Evolutionary conservation across 2,329 filamentous ascomycete genomes (phyloP).

Genomic region (Botryosphaeria agaves): DNA sequence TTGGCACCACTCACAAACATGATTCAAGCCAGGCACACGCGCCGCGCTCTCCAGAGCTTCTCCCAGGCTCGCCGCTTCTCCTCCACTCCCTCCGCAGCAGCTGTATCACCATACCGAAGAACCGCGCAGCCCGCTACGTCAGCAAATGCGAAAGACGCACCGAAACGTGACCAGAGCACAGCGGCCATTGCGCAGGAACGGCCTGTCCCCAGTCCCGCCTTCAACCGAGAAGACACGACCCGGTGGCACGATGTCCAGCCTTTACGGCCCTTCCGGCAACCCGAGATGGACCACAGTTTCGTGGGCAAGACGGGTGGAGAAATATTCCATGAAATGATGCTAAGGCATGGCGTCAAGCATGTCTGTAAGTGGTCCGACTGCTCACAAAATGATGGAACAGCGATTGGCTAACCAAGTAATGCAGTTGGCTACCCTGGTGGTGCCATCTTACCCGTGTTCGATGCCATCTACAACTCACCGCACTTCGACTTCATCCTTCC

Average conservation of each 20-base stretch:
- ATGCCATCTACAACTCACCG: slow-evolving; percentile 95
- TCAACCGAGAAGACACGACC: slow-evolving; percentile 28
- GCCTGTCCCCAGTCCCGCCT: slow-evolving; percentile 27
- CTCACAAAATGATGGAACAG: neutral
- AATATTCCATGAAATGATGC: slow-evolving; percentile 99
- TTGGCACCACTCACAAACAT: slow-evolving; percentile 8
- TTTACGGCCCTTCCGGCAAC: slow-evolving; percentile 26
- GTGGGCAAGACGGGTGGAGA: slow-evolving; percentile 90
- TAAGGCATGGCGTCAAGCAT: slow-evolving; percentile 79
- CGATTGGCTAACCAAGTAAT: slow-evolving; percentile 2
- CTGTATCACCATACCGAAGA: slow-evolving; percentile 25
- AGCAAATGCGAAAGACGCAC: slow-evolving; percentile 18
- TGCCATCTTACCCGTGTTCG: slow-evolving; percentile 93
- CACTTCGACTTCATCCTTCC: slow-evolving; percentile 94
- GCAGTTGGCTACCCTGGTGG: slow-evolving; percentile 65
- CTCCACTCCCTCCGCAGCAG: slow-evolving; percentile 19
- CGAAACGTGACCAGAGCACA: slow-evolving; percentile 25
- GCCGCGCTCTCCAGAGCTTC: slow-evolving; percentile 19
- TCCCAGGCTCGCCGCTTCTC: slow-evolving; percentile 25
- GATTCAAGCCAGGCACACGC: slow-evolving; percentile 15
- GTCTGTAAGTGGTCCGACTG: slow-evolving; percentile 50
- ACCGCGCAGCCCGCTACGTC: slow-evolving; percentile 8
- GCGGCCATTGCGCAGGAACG: slow-evolving; percentile 19
- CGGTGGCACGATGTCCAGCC: slow-evolving; percentile 23
- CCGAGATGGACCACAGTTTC: slow-evolving; percentile 44